Evolutionary conservation across 1,284 basidiomycete genomes (phyloP), one percentile per base, ranked within the genome.

Genomic region (Ustilago cynodontis): DNA sequence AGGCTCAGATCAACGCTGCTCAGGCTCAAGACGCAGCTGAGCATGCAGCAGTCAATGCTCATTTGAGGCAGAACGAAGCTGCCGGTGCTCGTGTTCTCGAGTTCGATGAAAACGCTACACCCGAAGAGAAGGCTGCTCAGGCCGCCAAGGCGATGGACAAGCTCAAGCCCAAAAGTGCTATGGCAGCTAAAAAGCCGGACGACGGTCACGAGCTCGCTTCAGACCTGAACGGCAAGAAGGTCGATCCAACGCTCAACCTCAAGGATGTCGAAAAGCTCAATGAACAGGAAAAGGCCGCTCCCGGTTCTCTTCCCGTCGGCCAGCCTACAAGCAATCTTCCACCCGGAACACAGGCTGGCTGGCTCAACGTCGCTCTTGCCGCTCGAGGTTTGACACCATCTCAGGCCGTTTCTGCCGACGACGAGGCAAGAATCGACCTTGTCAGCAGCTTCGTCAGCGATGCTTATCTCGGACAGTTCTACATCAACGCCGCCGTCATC

Each of bases 61-160:
- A 62, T 22, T 47, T 81, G 28, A 52, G 58, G 50, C 64, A 68
- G 24, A 78, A 80, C 59, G 67, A 77, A 55, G 74, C 75, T 14
- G 74, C 71, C 18, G 83, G 83, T 18, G 83, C 82, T 18, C 71
- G 77, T 3, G 78, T 83, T 3, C 60, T 83, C 37, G 61, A 77
- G 7, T 82, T 85, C 43, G 78, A 79, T 50, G 83, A 84, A 50
- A 72, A 82, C 35, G 80, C 82, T 16, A 76, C 77, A 2, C 83
- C 83, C 1, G 65, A 83, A 53, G 74, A 84, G 55, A 85, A 85
- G 55, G 83, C 72, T 1, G 70, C 72, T 22, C 65, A 79, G 33
- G 82, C 82, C 9, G 68, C 59, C 24, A 76, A 82, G 52, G 74
- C 73, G 3, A 67, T 59, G 31, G 65, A 76, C 2, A 65, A 76